These are phyloP conservation scores for Ceratocystis lukuohia DNA, from an alignment of 2,329 filamentous ascomycete species.

Conservation along the genomic window DNA sequence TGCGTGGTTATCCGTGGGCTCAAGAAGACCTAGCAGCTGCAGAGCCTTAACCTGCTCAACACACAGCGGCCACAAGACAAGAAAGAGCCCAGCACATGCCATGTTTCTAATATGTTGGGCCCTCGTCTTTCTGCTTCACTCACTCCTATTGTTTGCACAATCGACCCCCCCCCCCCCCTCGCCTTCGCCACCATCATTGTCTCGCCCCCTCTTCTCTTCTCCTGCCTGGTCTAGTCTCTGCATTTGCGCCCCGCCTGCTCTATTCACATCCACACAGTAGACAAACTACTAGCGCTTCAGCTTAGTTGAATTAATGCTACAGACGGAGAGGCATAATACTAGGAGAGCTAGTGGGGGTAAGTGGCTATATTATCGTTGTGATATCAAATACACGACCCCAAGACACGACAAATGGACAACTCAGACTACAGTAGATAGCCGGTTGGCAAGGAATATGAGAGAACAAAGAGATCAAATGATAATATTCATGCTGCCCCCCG, in stretches of 20 bases:
- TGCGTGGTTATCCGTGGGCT: neutral
- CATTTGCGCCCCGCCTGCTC: neutral
- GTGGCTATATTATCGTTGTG: neutral
- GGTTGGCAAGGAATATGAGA: neutral
- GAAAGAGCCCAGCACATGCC: neutral
- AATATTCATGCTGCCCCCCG: neutral
- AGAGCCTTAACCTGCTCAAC: too few relatives aligned
- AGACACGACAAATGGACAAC: neutral
- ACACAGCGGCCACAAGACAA: neutral
- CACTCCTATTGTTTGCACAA: neutral
- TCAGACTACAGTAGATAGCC: neutral
- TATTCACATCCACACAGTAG: neutral
- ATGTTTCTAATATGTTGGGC: neutral
- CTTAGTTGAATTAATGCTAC: neutral
- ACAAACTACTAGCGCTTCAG: neutral
- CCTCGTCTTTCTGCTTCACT: neutral
- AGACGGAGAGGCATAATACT: neutral
- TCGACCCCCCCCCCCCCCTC: neutral
- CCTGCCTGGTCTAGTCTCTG: neutral
- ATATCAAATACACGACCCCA: neutral
- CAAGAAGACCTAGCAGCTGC: too few relatives aligned
- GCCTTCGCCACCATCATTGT: neutral
- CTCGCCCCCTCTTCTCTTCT: neutral
- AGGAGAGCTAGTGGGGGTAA: neutral
- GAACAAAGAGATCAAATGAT: neutral